Base-by-base conservation (phyloP, 2,329 filamentous ascomycete genomes). In the Calonectria fujianensis region DNA sequence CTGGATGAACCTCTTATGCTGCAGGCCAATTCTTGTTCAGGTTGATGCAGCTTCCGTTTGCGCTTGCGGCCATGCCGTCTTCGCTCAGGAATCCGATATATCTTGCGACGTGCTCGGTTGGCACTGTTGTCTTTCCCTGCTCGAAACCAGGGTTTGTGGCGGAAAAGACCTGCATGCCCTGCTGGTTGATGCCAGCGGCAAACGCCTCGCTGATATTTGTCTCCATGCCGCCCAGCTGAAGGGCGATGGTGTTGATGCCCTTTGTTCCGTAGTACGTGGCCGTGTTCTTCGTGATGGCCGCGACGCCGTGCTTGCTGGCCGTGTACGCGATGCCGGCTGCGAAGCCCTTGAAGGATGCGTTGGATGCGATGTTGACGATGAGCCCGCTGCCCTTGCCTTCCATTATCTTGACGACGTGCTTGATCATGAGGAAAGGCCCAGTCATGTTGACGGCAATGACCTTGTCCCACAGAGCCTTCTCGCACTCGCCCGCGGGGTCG, bases 401-500 rank as follows among this genome's bases (percentile, higher is more conserved):
- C 75, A 83, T 78, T 29, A 73, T 63, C 37, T 84, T 86, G 10
- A 92, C 85, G 10, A 88, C 89, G 5, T 87, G 81, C 80, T 90
- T 90, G 70, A 86, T 89, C 64, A 90, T 83, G 57, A 91, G 79
- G 70, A 88, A 90, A 0, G 89, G 86, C 0, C 89, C 91, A 8
- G 89, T 92, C 45, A 92, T 82, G 77, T 93, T 93, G 74, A 92
- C 83, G 16, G 85, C 86, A 45, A 93, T 85, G 8, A 92, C 88
- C 5, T 84, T 84, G 74, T 92, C 87, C 90, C 90, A 92, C 2
- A 86, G 78, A 1, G 82, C 82, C 73, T 85, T 84, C 27, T 88
- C 84, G 66, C 88, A 81, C 10, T 85, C 85, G 20, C 88, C 90
- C 0, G 88, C 88, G 0, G 89, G 87, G 54, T 90, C 87, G 76